Conservation (phyloP, 2,329 filamentous ascomycete species). For the Fusarium succisae region DNA sequence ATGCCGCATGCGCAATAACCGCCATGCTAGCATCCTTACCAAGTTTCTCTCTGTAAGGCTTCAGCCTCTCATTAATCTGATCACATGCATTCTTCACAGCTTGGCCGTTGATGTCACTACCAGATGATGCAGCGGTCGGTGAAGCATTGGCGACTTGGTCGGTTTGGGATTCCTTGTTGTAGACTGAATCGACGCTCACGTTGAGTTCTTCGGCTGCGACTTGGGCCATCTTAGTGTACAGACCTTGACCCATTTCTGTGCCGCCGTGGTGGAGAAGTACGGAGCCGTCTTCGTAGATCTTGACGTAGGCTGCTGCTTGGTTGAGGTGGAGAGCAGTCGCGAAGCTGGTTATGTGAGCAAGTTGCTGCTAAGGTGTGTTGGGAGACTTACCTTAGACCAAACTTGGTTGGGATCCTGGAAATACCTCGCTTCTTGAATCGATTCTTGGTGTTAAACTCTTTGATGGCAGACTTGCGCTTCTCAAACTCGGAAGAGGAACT, state of each 20-base stretch:
- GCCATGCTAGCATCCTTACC: background rate
- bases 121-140: background rate
- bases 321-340: background rate
- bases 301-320: background rate
- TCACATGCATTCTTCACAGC: background rate
- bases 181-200: background rate
- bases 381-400: background rate
- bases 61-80: background rate
- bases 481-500: background rate
- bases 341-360: accelerated
- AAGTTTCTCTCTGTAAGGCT: background rate
- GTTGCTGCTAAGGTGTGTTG: accelerated
- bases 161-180: background rate
- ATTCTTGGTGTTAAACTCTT: background rate
- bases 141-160: background rate
- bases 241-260: background rate
- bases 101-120: background rate
- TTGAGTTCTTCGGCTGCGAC: background rate
- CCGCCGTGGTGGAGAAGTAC: background rate
- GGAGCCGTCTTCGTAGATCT: background rate
- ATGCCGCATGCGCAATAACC: conserved; percentile 2
- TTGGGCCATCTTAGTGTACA: background rate
- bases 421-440: background rate
- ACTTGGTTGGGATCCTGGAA: background rate
- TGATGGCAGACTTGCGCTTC: background rate